phyloP scores from a whole-genome alignment of 2,329 filamentous ascomycete species.

The Calonectria henricotiae region DNA sequence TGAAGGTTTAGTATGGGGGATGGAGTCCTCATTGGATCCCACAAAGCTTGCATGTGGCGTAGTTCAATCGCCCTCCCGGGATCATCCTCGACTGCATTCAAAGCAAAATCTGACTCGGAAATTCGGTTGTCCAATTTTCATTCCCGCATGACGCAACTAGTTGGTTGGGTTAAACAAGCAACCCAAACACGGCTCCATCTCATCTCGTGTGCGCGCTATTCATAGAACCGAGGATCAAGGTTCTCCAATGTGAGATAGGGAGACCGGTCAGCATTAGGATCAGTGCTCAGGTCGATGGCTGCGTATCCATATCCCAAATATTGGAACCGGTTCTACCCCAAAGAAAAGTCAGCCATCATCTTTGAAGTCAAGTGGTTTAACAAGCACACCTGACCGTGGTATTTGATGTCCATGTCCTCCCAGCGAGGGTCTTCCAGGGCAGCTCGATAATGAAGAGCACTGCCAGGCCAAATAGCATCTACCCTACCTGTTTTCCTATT shows the following conservation, averaged over 20 bases:
- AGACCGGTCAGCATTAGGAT: constrained; percentile 6
- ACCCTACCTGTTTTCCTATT: neutral
- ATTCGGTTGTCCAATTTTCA: neutral
- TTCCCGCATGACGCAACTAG: too few species aligned
- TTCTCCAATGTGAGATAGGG: neutral
- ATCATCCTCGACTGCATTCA: too few species aligned
- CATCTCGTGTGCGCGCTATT: too few species aligned
- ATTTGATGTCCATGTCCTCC: constrained; percentile 13
- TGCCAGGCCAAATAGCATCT: constrained; percentile 13
- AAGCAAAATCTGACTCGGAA: neutral
- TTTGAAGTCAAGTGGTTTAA: fast-evolving
- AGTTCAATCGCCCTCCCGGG: too few species aligned
- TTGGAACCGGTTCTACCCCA: neutral
- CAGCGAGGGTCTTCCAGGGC: constrained; percentile 4
- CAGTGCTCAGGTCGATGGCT: neutral
- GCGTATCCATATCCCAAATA: constrained; percentile 11
- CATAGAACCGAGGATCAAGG: constrained; percentile 17
- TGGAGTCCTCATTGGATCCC: neutral
- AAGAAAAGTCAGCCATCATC: neutral
- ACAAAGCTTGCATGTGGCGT: neutral
- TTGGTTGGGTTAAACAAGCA: too few species aligned
- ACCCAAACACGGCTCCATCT: too few species aligned
- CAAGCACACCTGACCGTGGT: neutral
- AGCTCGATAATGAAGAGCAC: neutral
- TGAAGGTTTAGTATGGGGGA: neutral